Percentiles rank a stretch among this genome's conserved stretches.
These are phyloP conservation scores for Alternaria arbusti DNA, from an alignment of 2,329 filamentous ascomycete genomes.

Conservation along the genomic window DNA sequence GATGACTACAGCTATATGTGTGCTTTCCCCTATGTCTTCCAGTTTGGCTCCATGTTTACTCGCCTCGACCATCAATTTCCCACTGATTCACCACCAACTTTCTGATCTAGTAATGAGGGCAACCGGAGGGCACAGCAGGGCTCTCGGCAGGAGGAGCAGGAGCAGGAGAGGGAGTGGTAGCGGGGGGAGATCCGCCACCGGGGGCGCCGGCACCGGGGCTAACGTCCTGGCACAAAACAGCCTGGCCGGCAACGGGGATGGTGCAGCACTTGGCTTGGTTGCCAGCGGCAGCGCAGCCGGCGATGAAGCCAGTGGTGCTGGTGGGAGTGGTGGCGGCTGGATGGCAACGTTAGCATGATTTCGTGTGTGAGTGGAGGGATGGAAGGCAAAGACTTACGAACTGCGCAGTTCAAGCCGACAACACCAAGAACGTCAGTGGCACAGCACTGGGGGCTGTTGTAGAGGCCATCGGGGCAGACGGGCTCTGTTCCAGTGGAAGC, in stretches of 20 bases:
- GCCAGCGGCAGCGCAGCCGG: constrained; percentile 1
- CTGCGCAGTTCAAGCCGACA: constrained; percentile 7
- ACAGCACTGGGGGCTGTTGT: constrained; percentile 15
- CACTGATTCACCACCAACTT: not conserved
- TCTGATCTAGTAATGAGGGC: not conserved
- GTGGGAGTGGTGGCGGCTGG: constrained; percentile 6
- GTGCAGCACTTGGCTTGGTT: constrained; percentile 18
- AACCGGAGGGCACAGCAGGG: not conserved
- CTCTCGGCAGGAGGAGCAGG: not conserved
- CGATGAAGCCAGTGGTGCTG: constrained; percentile 1
- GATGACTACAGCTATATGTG: not conserved
- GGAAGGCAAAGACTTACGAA: constrained; percentile 6
- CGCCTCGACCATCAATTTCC: not conserved
- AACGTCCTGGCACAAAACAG: constrained; percentile 13
- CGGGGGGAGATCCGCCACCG: not conserved
- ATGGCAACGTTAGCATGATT: not conserved
- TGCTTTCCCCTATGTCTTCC: not conserved
- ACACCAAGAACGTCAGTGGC: constrained; percentile 11
- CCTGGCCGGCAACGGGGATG: constrained; percentile 9
- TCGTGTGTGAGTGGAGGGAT: not conserved
- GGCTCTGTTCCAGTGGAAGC: not conserved
- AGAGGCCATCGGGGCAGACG: constrained; percentile 8
- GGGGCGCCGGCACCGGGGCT: constrained; percentile 2
- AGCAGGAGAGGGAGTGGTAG: not conserved
- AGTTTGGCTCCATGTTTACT: not conserved